Percentiles rank a stretch among this genome's conserved stretches.
phyloP scores from a whole-genome alignment of 768 basidiomycete species.

The Rossbeevera mucosa region DNA sequence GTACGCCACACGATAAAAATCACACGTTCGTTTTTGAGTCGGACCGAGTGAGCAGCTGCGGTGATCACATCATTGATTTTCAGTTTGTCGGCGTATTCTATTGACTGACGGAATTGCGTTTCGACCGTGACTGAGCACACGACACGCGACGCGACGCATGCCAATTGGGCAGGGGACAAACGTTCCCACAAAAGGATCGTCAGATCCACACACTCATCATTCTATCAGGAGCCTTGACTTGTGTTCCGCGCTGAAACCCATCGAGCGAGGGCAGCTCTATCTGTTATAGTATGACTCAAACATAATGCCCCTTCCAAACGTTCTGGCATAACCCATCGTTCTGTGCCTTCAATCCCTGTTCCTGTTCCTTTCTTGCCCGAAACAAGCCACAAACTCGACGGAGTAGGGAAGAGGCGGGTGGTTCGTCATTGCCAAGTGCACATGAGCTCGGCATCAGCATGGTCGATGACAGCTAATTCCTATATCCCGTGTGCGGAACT shows the following conservation, averaged over 20 bases:
- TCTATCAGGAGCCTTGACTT: too few relatives aligned
- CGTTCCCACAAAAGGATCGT: background rate
- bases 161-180: slow-evolving; percentile 1
- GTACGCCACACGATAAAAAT: background rate
- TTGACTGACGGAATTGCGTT: background rate
- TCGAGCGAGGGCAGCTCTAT: too few relatives aligned
- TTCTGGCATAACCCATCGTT: too few relatives aligned
- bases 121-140: background rate
- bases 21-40: background rate
- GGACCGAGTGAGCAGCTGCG: background rate
- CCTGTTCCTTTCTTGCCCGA: too few relatives aligned
- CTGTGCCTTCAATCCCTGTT: too few relatives aligned
- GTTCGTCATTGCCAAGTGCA: background rate
- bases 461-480: background rate
- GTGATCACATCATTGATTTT: background rate
- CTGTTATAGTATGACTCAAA: background rate
- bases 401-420: too few relatives aligned
- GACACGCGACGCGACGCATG: background rate
- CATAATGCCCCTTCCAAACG: background rate
- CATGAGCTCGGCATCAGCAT: background rate
- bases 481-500: too few relatives aligned
- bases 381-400: too few relatives aligned
- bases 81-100: background rate
- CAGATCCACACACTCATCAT: too few relatives aligned
- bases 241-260: background rate